Evolutionary conservation across 2,329 filamentous ascomycete genomes (phyloP).

Genomic region (Biscogniauxia mediterranea): DNA sequence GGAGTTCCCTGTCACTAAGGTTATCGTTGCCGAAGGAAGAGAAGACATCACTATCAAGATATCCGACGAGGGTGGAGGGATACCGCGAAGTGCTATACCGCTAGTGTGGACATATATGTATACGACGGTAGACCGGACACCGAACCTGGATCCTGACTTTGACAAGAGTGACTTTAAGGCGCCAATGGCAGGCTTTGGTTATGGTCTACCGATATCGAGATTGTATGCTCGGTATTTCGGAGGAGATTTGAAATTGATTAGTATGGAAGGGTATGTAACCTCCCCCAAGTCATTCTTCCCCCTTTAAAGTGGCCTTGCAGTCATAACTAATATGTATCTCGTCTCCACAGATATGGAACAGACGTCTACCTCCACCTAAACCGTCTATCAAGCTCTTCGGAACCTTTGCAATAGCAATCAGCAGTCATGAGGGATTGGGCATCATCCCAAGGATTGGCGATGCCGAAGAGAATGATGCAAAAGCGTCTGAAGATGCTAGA

Average conservation of each 20-base stretch:
- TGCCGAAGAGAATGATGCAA: constrained; percentile 57
- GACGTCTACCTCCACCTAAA: constrained; percentile 99
- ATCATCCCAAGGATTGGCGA: constrained; percentile 64
- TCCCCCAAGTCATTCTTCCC: constrained; percentile 1
- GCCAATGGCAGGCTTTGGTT: constrained; percentile 99
- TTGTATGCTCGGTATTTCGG: constrained; percentile 97
- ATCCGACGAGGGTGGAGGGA: constrained; percentile 93
- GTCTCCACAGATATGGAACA: constrained; percentile 75
- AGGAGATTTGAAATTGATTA: constrained; percentile 94
- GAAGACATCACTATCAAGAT: constrained; percentile 99
- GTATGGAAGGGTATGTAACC: constrained; percentile 88
- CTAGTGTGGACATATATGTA: constrained; percentile 99
- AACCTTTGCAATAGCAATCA: constrained; percentile 93
- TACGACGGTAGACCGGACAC: constrained; percentile 94
- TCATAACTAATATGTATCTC: constrained; percentile 1
- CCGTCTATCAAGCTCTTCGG: constrained; percentile 88
- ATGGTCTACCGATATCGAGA: constrained; percentile 89
- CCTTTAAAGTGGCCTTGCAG: not conserved
- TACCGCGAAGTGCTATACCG: constrained; percentile 87
- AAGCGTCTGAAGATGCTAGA: constrained; percentile 71
- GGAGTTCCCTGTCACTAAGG: constrained; percentile 93
- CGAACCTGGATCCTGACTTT: constrained; percentile 93
- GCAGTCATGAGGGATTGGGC: constrained; percentile 78
- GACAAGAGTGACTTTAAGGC: constrained; percentile 99
- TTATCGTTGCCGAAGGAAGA: constrained; percentile 95